Evolutionary conservation across 345 rosid species (phyloP).

Genomic region (Trapa incisa): DNA sequence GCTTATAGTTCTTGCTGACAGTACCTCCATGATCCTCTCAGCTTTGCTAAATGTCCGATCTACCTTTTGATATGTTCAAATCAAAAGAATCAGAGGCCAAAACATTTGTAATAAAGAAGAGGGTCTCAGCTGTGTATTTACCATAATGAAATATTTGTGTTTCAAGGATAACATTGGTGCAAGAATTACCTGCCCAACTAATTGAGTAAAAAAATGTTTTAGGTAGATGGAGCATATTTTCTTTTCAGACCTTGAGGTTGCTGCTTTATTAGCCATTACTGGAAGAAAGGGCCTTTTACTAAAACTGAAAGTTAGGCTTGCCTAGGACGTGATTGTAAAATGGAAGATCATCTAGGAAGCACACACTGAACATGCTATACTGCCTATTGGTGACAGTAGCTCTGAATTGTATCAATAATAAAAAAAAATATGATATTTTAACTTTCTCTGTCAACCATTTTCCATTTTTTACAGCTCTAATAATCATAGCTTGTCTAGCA

Average conservation of each 20-base stretch:
- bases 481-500: not conserved
- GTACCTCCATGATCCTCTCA: not conserved
- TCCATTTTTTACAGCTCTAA: not conserved
- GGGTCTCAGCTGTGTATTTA: no score
- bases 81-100: not conserved
- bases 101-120: no score
- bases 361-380: not conserved
- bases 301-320: not conserved
- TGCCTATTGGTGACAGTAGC: not conserved
- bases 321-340: not conserved
- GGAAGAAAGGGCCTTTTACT: not conserved
- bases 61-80: not conserved
- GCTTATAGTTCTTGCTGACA: not conserved
- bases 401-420: not conserved
- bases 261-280: not conserved
- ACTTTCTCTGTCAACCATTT: not conserved
- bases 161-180: not conserved
- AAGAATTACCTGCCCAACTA: not conserved
- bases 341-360: not conserved
- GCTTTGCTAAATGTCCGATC: not conserved
- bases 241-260: not conserved
- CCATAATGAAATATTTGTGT: not conserved
- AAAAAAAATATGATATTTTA: not conserved
- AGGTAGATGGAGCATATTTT: not conserved
- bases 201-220: not conserved